Percentiles rank a stretch among this genome's conserved stretches.
Conservation (phyloP, 805 yeast genomes). For the Metschnikowia vanudenii region DNA sequence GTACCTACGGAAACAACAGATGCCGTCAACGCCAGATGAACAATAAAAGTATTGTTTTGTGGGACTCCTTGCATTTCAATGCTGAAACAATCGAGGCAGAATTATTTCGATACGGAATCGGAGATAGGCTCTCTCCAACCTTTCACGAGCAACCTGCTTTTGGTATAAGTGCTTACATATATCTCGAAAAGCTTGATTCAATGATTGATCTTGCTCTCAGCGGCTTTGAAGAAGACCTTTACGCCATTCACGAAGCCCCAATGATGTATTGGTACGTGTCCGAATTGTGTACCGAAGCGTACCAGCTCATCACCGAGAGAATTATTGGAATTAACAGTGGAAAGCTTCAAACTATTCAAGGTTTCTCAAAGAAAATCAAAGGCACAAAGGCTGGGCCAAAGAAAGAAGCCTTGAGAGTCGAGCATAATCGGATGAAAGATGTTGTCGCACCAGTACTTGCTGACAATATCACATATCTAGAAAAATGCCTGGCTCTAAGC, state of each 20-base stretch:
- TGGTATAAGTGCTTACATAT: conserved; percentile 71
- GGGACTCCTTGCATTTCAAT: conserved; percentile 81
- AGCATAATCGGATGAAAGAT: conserved; percentile 31
- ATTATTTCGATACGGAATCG: conserved; percentile 35
- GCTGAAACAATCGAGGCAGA: conserved; percentile 63
- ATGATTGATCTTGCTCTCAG: conserved; percentile 73
- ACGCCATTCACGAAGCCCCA: conserved; percentile 66
- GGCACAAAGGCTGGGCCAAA: conserved; percentile 44
- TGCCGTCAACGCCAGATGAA: conserved; percentile 77
- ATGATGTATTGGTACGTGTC: conserved; percentile 68
- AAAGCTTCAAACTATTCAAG: conserved; percentile 8
- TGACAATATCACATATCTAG: conserved; percentile 24
- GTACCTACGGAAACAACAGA: conserved; percentile 52
- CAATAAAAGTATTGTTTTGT: conserved; percentile 53
- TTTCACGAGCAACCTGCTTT: conserved; percentile 44
- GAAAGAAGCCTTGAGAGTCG: conserved; percentile 37
- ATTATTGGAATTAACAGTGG: conserved; percentile 30
- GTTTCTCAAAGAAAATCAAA: conserved; percentile 28
- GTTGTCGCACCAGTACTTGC: conserved; percentile 37
- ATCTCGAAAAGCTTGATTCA: conserved; percentile 57
- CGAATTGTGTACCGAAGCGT: conserved; percentile 41
- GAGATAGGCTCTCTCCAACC: conserved; percentile 27
- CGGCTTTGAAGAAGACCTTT: conserved; percentile 75
- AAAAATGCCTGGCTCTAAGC: conserved; percentile 21
- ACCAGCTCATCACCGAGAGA: conserved; percentile 46